A percentile compares a stretch with the other conserved stretches of the same genome.
Conservation (phyloP, 345 rosid species). For the Lumnitzera racemosa region DNA sequence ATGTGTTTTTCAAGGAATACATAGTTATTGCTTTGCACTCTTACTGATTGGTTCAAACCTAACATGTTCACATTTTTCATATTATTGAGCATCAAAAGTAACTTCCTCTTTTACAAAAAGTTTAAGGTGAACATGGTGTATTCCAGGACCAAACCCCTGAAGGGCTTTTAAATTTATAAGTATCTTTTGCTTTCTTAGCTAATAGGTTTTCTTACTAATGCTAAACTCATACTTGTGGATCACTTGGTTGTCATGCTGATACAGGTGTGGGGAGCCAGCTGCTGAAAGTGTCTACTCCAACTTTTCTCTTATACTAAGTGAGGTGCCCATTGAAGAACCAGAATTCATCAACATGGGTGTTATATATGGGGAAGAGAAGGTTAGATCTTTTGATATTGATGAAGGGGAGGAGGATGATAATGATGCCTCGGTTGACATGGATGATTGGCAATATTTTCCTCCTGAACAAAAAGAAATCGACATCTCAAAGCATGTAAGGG, state of each 20-base stretch:
- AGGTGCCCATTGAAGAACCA: conserved; percentile 66
- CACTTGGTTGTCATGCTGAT: conserved; percentile 6
- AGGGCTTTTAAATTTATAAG: no score
- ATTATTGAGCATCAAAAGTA: no score
- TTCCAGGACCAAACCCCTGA: no score
- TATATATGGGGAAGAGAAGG: conserved; percentile 27
- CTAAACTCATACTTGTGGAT: background rate
- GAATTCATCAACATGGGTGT: conserved; percentile 52
- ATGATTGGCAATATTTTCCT: conserved; percentile 72
- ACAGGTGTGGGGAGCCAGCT: conserved; percentile 67
- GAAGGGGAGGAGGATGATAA: conserved; percentile 32
- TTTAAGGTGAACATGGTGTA: no score
- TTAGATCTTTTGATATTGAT: conserved; percentile 14
- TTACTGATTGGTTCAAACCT: no score
- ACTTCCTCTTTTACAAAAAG: no score
- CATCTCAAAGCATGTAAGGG: conserved; percentile 77
- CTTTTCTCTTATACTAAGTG: conserved; percentile 59
- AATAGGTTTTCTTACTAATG: background rate
- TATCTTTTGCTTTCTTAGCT: background rate
- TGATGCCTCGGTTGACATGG: conserved; percentile 64
- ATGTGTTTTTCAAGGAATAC: no score
- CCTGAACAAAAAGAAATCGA: conserved; percentile 59
- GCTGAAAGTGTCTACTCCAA: conserved; percentile 70
- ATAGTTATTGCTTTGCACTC: no score
- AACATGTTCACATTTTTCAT: no score